These are phyloP conservation scores for Blastocladiella britannica DNA, from an alignment of 192 early-diverging fungal species.

Conservation along the genomic window DNA sequence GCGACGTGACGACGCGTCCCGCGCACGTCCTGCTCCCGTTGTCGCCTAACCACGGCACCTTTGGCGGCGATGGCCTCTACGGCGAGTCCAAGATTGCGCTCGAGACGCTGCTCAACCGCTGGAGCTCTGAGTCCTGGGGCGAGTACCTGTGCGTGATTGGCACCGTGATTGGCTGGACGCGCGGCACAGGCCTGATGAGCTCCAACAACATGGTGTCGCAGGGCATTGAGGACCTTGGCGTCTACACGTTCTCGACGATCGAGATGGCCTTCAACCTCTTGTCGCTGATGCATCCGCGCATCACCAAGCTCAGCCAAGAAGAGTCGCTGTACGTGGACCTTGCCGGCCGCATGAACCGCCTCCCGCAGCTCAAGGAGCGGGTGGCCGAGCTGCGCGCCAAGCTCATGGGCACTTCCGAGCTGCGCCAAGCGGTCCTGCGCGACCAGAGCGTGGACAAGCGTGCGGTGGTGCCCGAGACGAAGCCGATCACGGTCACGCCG, in stretches of 20 bases:
- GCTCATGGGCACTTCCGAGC: conserved; percentile 64
- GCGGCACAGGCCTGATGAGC: conserved; percentile 87
- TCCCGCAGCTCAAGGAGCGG: conserved; percentile 64
- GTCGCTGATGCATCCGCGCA: conserved; percentile 59
- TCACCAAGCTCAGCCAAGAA: conserved; percentile 45
- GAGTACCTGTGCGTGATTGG: conserved; percentile 69
- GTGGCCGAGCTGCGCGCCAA: conserved; percentile 49
- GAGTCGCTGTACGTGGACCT: conserved; percentile 77
- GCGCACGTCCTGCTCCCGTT: conserved; percentile 71
- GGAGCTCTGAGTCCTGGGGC: conserved; percentile 75
- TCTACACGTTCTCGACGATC: conserved; percentile 71
- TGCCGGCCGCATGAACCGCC: conserved; percentile 73
- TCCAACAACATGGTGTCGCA: conserved; percentile 75
- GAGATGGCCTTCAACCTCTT: conserved; percentile 92
- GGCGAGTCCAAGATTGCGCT: conserved; percentile 83
- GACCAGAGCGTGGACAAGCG: conserved; percentile 55
- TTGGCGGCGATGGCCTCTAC: conserved; percentile 82
- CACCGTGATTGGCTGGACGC: conserved; percentile 92
- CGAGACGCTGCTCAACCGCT: conserved; percentile 78
- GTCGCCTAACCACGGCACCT: conserved; percentile 92
- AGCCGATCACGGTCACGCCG: conserved; percentile 46
- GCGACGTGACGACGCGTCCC: conserved; percentile 61
- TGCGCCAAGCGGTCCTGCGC: conserved; percentile 58
- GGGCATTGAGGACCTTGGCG: conserved; percentile 65
- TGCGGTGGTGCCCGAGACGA: conserved; percentile 26